These are phyloP conservation scores for Cutaneotrichosporon sp. DNA, from an alignment of 1,284 basidiomycete species.

Conservation along the genomic window DNA sequence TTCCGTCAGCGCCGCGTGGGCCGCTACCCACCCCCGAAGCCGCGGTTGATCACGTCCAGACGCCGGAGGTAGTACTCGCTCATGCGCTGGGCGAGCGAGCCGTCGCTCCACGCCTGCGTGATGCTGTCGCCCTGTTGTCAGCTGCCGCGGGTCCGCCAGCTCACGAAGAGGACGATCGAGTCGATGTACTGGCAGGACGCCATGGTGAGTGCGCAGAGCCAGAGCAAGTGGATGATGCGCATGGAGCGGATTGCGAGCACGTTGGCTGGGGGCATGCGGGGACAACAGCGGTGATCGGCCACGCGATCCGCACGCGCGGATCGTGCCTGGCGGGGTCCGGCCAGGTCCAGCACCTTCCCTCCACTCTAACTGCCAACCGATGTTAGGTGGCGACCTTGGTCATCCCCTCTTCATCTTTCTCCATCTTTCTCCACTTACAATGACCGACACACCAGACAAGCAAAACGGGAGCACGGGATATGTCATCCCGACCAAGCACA, in stretches of 20 bases:
- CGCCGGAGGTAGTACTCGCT: constrained; percentile 68
- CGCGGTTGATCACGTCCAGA: constrained; percentile 80
- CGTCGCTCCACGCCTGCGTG: constrained; percentile 46
- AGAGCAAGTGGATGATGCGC: constrained; percentile 1
- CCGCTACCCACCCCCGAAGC: constrained; percentile 56
- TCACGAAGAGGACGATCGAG: constrained; percentile 48
- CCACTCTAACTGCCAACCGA: too few relatives aligned
- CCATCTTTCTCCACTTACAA: too few relatives aligned
- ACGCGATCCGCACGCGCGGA: background rate
- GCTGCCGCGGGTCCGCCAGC: too few relatives aligned
- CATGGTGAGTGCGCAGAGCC: constrained; percentile 30
- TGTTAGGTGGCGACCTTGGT: background rate
- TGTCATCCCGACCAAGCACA: constrained; percentile 63
- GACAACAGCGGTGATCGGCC: background rate
- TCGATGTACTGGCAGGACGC: constrained; percentile 41
- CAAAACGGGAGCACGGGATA: constrained; percentile 16
- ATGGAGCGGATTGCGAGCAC: background rate
- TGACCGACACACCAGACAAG: background rate
- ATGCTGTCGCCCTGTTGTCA: constrained; percentile 48
- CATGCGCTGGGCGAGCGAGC: constrained; percentile 45
- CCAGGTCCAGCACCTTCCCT: background rate
- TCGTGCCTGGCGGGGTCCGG: background rate
- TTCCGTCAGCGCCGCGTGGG: constrained; percentile 21
- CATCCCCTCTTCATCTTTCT: background rate
- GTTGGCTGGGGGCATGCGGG: background rate